phyloP scores from a whole-genome alignment of 306 rosid genomes.

The Pachyrhizus erosus region DNA sequence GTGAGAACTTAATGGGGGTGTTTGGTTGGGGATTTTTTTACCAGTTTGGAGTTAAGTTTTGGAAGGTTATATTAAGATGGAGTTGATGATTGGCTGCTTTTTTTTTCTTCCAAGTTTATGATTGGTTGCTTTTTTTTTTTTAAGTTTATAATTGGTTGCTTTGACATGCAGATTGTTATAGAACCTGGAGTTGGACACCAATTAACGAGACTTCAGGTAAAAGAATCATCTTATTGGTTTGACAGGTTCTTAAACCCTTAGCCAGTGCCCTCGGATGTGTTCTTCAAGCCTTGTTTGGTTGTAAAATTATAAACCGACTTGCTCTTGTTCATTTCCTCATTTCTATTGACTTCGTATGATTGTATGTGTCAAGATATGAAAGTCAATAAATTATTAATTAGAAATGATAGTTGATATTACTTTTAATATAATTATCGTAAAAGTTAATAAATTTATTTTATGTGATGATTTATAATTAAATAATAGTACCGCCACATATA shows the following conservation, averaged over 20 bases:
- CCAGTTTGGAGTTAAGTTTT: not conserved
- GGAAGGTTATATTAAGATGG: not conserved
- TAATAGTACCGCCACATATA: too few species aligned
- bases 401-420: too few species aligned
- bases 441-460: too few species aligned
- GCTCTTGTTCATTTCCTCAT: not conserved
- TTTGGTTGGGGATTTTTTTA: not conserved
- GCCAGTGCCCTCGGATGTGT: not conserved
- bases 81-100: not conserved
- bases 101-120: too few species aligned
- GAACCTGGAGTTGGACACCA: slow-evolving; percentile 69
- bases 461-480: too few species aligned
- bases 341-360: not conserved
- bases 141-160: not conserved
- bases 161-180: slow-evolving; percentile 57
- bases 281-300: not conserved
- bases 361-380: too few species aligned
- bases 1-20: not conserved
- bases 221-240: slow-evolving; percentile 79
- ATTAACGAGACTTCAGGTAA: slow-evolving; percentile 52
- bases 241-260: slow-evolving; percentile 59
- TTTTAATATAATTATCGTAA: too few species aligned
- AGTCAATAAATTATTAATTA: too few species aligned
- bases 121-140: slow-evolving; percentile 32
- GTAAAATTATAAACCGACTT: slow-evolving; percentile 4